Base-by-base conservation (phyloP, 2,329 filamentous ascomycete species). In the Aspergillus calidoustus region DNA sequence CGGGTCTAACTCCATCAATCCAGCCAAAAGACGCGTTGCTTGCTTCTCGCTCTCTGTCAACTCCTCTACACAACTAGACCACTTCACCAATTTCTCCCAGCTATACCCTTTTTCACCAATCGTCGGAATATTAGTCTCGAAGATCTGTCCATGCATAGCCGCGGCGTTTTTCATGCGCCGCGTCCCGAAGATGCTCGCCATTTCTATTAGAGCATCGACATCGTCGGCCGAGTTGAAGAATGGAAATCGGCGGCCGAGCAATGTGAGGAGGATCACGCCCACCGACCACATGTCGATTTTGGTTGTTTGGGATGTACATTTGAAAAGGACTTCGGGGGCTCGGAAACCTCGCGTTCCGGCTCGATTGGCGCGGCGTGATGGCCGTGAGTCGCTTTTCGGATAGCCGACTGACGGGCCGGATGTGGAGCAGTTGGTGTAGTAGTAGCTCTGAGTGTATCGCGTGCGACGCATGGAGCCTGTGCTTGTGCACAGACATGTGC, bases 181-280 rank as follows among this genome's bases (percentile, higher is more conserved):
- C 47, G 85, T 84, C 54, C 95, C 95, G 75, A 98, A 97, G 63
- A 99, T 96, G 61, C 92, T 96, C 41, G 93, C 91, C 68, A 99
- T 96, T 77, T 99, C 95, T 68, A 99, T 94, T 85, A 97, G 90
- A 55, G 95, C 95, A 73, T 99, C 95, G 52, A 99, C 91, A 71
- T 99, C 95, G 75, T 99, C 95, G n/a, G 93, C 90, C 50, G 92
- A 96, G 79, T 99, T 97, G 84, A 99, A 99, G 79, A 99, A 99
- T 1, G 95, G 95, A 71, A 99, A 99, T 4, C 95, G 89, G 60
- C 91, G 90, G 46, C 91, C 94, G 15, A 99, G 83, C 65, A 99
- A 90, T 0, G 95, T 99, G n/a, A 99, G 83, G 2, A 99, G 84
- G 59, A 99, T 96, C n/a, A 99, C 93, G 47, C 95, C 95, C 0